phyloP scores from a whole-genome alignment of 768 basidiomycete genomes.

The Termitomyces sp. region DNA sequence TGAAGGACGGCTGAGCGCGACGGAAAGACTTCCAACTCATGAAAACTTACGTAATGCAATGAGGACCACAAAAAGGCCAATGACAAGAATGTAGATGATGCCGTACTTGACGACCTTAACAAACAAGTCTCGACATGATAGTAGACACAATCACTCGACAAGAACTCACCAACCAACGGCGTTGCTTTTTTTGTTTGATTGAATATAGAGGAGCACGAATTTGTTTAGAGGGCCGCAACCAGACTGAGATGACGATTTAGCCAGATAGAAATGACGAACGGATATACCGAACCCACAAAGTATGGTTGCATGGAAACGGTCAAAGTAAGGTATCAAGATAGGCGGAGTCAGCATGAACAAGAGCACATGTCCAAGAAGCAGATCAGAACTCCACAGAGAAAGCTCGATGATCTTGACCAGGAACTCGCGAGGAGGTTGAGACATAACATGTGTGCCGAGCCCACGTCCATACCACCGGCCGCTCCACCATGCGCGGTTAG shows the following conservation, averaged over 20 bases:
- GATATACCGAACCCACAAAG: slow-evolving; percentile 59
- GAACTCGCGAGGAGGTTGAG: slow-evolving; percentile 97
- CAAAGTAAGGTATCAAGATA: slow-evolving; percentile 85
- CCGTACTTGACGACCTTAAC: slow-evolving; percentile 80
- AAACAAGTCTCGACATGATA: neutral
- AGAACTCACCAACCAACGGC: slow-evolving; percentile 77
- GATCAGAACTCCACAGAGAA: slow-evolving; percentile 92
- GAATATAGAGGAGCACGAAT: slow-evolving; percentile 90
- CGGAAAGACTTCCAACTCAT: neutral
- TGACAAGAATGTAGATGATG: slow-evolving; percentile 61
- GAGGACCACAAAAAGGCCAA: slow-evolving; percentile 68
- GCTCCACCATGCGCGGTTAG: slow-evolving; percentile 99
- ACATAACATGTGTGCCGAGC: slow-evolving; percentile 85
- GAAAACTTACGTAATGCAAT: slow-evolving; percentile 67
- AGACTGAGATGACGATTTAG: slow-evolving; percentile 46
- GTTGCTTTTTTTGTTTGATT: slow-evolving; percentile 82
- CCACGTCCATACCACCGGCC: slow-evolving; percentile 96
- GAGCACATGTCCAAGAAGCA: slow-evolving; percentile 80
- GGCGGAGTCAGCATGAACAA: slow-evolving; percentile 90
- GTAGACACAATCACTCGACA: neutral
- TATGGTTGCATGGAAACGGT: slow-evolving; percentile 85
- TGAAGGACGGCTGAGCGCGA: neutral
- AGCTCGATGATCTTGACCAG: slow-evolving; percentile 97
- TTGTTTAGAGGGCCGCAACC: slow-evolving; percentile 92
- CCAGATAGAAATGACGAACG: neutral